These are phyloP conservation scores for Bryopsis sp. DNA, from an alignment of 139 green algal species.

Conservation along the genomic window DNA sequence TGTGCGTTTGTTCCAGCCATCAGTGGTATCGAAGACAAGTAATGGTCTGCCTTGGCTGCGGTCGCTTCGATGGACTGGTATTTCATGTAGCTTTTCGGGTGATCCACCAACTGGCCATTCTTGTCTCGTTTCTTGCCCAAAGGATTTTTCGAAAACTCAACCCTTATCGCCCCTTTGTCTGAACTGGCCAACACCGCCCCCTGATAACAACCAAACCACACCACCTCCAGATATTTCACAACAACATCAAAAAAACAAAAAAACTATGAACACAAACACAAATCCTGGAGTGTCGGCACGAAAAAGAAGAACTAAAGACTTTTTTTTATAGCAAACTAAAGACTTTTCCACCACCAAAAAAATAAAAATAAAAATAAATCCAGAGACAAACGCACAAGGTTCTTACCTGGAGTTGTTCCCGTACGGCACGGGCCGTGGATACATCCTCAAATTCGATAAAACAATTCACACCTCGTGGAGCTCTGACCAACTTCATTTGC, in stretches of 20 bases:
- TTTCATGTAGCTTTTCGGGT: too few relatives aligned
- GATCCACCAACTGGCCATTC: constrained; percentile 23
- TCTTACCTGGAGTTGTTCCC: constrained; percentile 49
- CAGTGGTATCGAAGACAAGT: too few relatives aligned
- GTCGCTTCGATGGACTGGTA: too few relatives aligned
- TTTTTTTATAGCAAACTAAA: not conserved
- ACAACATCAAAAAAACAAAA: not conserved
- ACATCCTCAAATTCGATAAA: constrained; percentile 86
- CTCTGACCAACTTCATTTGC: constrained; percentile 73
- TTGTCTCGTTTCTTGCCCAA: constrained; percentile 76
- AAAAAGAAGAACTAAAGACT: not conserved
- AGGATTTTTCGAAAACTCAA: constrained; percentile 86
- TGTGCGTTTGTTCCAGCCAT: too few relatives aligned
- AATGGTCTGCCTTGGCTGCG: too few relatives aligned
- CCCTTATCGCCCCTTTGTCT: constrained; percentile 73
- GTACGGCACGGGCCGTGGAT: constrained; percentile 49
- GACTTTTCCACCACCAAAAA: too few relatives aligned
- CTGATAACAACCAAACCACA: too few relatives aligned
- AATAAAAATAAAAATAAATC: too few relatives aligned
- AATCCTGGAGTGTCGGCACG: not conserved
- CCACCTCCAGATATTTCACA: too few relatives aligned
- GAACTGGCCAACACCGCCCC: constrained; percentile 59
- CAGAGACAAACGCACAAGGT: too few relatives aligned
- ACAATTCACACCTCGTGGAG: constrained; percentile 43
- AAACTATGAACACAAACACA: not conserved